Percentiles rank a stretch among this genome's conserved stretches.
Evolutionary conservation across 371 early-diverging fungal genomes (phyloP).

Genomic region (Rhizomucor pusillus): DNA sequence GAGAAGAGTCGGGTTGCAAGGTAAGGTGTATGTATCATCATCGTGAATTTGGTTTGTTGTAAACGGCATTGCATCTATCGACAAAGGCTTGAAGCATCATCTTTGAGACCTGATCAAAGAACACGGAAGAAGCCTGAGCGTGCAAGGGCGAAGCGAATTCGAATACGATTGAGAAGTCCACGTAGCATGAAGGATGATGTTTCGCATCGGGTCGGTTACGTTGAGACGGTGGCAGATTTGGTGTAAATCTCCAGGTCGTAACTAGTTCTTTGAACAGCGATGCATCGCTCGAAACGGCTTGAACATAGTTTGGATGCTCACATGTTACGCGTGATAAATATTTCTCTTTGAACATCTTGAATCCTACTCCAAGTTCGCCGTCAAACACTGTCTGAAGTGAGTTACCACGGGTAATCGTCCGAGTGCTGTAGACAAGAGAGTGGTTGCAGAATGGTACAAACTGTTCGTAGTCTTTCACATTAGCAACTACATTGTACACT

Average conservation of each 20-base stretch:
- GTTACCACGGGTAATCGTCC: conserved; percentile 6
- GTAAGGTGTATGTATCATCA: no score
- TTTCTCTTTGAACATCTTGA: conserved; percentile 68
- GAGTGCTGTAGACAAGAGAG: conserved; percentile 55
- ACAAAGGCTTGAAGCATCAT: conserved; percentile 76
- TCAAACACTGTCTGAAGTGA: conserved; percentile 33
- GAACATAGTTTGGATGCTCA: conserved; percentile 49
- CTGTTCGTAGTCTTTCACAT: conserved; percentile 70
- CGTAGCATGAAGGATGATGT: conserved; percentile 56
- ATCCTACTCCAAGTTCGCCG: conserved; percentile 78
- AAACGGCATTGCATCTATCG: conserved; percentile 58
- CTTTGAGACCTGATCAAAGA: conserved; percentile 75
- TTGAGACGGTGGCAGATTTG: conserved; percentile 35
- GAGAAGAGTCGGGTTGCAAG: no score
- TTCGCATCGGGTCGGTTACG: conserved; percentile 22
- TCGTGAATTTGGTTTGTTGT: conserved; percentile 12
- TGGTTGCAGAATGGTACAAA: conserved; percentile 80
- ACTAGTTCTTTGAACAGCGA: conserved; percentile 64
- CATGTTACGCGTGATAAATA: conserved; percentile 77
- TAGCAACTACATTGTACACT: conserved; percentile 72
- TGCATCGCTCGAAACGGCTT: conserved; percentile 68
- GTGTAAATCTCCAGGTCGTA: conserved; percentile 70
- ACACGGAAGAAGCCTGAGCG: conserved; percentile 69
- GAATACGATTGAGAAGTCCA: conserved; percentile 76
- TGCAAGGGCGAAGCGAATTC: conserved; percentile 78